Evolutionary conservation across 495 filamentous ascomycete species (phyloP).

Genomic region (Lentithecium fluviatile): DNA sequence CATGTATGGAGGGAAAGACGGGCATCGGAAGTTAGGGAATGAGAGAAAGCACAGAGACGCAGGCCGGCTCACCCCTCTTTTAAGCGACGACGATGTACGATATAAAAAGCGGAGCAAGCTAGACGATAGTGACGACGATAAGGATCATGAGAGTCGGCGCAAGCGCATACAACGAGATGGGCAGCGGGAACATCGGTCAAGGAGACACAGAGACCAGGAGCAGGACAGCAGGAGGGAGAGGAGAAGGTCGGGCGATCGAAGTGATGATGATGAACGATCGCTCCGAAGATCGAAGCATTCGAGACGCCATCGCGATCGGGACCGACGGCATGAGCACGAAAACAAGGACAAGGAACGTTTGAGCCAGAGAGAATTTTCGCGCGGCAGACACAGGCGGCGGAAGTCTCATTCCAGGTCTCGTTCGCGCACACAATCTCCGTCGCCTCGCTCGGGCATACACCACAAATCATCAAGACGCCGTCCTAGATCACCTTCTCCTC

Average conservation of each 20-base stretch:
- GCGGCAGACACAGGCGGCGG: constrained; percentile 2
- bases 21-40: neutral
- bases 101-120: constrained; percentile 37
- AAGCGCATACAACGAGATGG: constrained; percentile 12
- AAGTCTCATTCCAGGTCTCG: constrained; percentile 12
- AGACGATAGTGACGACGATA: constrained; percentile 26
- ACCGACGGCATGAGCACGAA: neutral
- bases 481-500: neutral
- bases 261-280: neutral
- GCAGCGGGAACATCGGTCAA: neutral
- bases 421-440: constrained; percentile 5
- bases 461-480: constrained; percentile 1
- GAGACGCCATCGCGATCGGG: neutral
- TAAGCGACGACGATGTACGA: constrained; percentile 7
- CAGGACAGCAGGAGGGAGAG: constrained; percentile 5
- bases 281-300: neutral
- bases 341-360: constrained; percentile 1
- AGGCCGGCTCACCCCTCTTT: constrained; percentile 17
- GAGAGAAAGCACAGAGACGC: constrained; percentile 2
- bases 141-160: constrained; percentile 7
- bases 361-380: neutral
- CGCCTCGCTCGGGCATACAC: constrained; percentile 7
- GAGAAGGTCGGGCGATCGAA: neutral
- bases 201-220: neutral
- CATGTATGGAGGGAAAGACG: constrained; percentile 45